These are phyloP conservation scores for Boletus huronensis DNA, from an alignment of 768 basidiomycete species.

Conservation along the genomic window DNA sequence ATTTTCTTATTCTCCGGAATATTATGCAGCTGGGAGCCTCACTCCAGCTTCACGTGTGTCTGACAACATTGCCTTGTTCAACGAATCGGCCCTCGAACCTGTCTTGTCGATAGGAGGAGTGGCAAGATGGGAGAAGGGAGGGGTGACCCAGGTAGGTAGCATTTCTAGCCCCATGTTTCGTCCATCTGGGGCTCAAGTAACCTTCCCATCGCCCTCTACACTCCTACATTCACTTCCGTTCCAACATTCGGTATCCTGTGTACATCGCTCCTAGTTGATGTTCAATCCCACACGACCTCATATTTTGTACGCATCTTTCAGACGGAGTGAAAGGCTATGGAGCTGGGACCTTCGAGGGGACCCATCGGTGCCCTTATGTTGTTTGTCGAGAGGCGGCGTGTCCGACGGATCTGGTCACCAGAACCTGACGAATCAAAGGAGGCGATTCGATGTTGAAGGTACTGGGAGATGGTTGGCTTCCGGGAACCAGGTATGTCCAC, in stretches of 20 bases:
- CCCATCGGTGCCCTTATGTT: conserved; percentile 38
- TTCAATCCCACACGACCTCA: conserved; percentile 76
- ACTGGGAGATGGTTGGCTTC: conserved; percentile 59
- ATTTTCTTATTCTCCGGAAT: conserved; percentile 62
- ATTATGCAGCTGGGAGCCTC: conserved; percentile 81
- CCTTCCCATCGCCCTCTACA: neutral
- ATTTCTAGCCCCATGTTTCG: neutral
- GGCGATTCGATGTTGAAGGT: conserved; percentile 73
- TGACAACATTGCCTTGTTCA: conserved; percentile 64
- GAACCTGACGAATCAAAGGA: conserved; percentile 66
- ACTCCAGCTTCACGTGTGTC: conserved; percentile 41
- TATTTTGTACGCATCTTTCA: conserved; percentile 75
- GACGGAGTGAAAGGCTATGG: conserved; percentile 56
- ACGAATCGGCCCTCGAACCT: conserved; percentile 54
- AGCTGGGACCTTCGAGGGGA: conserved; percentile 78
- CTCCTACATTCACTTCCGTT: neutral
- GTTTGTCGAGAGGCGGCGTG: conserved; percentile 23
- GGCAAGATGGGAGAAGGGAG: conserved; percentile 29
- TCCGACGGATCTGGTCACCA: neutral
- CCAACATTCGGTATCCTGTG: neutral
- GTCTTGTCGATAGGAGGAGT: conserved; percentile 64
- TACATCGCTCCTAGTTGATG: conserved; percentile 45
- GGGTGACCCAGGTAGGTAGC: conserved; percentile 48
- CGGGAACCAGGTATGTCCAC: conserved; percentile 60
- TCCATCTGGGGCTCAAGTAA: neutral